Evolutionary conservation across 495 filamentous ascomycete species (phyloP).

Genomic region (Corynascus novoguineensis): DNA sequence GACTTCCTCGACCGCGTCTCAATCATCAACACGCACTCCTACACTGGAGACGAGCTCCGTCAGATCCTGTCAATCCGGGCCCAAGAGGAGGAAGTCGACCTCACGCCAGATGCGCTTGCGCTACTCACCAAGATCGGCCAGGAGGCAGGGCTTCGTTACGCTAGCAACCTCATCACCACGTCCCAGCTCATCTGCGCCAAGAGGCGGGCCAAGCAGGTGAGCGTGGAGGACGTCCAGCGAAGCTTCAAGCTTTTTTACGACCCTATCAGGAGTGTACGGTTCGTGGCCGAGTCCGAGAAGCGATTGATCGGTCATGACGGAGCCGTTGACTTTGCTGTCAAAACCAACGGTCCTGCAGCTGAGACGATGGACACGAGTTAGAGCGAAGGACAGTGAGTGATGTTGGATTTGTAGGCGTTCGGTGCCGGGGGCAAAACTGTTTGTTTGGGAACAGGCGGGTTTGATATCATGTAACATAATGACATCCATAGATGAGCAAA

Average conservation of each 20-base stretch:
- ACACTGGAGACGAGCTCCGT: slow-evolving; percentile 75
- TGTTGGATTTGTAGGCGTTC: slow-evolving; percentile 21
- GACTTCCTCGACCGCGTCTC: slow-evolving; percentile 95
- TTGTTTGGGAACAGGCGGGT: slow-evolving; percentile 8
- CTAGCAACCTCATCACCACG: slow-evolving; percentile 92
- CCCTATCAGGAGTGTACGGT: slow-evolving; percentile 77
- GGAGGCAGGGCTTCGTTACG: slow-evolving; percentile 87
- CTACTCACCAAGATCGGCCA: slow-evolving; percentile 92
- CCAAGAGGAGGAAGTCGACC: slow-evolving; percentile 90
- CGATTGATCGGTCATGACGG: slow-evolving; percentile 87
- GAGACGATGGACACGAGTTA: slow-evolving; percentile 77
- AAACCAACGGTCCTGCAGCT: slow-evolving; percentile 35
- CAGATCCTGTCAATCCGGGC: slow-evolving; percentile 88
- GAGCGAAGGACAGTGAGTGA: neutral
- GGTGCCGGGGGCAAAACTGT: slow-evolving; percentile 16
- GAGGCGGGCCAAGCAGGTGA: slow-evolving; percentile 71
- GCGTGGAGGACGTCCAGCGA: slow-evolving; percentile 81
- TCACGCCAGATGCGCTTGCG: slow-evolving; percentile 81
- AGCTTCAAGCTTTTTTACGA: slow-evolving; percentile 94
- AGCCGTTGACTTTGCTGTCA: slow-evolving; percentile 63
- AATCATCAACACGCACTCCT: slow-evolving; percentile 93
- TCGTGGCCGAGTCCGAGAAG: slow-evolving; percentile 84
- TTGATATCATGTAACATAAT: slow-evolving; percentile 14
- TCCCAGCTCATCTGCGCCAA: slow-evolving; percentile 75
- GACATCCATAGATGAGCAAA: slow-evolving; percentile 4